Percentiles rank a stretch among this genome's conserved stretches.
These are phyloP conservation scores for Populus euphratica DNA, from an alignment of 345 rosid species.

Conservation along the genomic window DNA sequence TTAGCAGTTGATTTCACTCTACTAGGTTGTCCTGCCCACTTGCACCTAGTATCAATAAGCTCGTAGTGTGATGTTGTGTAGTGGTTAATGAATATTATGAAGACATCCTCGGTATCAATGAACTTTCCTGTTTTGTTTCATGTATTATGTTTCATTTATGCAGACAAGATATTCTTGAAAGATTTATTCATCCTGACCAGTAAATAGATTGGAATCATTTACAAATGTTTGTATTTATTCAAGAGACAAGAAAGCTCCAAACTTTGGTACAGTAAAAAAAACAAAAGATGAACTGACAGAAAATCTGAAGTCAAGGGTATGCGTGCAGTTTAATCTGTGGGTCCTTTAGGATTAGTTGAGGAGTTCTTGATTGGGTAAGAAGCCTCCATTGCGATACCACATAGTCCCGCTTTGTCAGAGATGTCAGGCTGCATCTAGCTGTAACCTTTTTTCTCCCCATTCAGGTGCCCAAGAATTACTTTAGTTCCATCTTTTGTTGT, in stretches of 20 bases:
- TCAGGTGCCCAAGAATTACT: conserved; percentile 63
- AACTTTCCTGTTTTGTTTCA: background rate
- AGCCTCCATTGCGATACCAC: conserved; percentile 72
- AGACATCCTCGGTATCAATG: background rate
- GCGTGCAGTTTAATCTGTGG: conserved; percentile 10
- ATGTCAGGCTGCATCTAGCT: conserved; percentile 52
- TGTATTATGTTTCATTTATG: background rate
- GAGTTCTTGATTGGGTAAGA: conserved; percentile 54
- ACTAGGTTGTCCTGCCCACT: background rate
- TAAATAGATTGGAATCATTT: background rate
- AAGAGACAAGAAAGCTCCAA: background rate
- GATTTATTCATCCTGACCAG: background rate
- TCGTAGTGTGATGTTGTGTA: background rate
- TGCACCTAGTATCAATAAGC: background rate
- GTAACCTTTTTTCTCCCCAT: conserved; percentile 72
- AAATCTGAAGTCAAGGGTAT: background rate
- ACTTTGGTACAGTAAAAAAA: background rate
- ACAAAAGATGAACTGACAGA: background rate
- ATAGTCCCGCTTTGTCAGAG: conserved; percentile 41
- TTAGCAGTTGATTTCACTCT: background rate
- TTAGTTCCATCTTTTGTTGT: conserved; percentile 47
- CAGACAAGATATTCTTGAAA: background rate
- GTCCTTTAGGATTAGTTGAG: conserved; percentile 28
- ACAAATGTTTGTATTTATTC: background rate
- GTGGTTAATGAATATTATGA: background rate